Evolutionary conservation across 768 basidiomycete species (phyloP).

Genomic region (Podaxis rugospora): DNA sequence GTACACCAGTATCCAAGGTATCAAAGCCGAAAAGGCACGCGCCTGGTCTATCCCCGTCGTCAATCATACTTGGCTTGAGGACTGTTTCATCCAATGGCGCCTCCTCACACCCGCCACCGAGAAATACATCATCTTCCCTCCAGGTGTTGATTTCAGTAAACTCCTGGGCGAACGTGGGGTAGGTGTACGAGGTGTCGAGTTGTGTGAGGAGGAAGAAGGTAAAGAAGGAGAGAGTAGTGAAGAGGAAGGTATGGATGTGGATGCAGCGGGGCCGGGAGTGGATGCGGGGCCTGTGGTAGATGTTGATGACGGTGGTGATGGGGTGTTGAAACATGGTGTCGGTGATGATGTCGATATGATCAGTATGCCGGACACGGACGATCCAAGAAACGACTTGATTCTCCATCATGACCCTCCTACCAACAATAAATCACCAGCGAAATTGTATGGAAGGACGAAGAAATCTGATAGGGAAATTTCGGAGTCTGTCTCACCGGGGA

Average conservation of each 20-base stretch:
- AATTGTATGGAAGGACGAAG: constrained; percentile 10
- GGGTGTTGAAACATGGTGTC: background rate
- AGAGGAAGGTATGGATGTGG: constrained; percentile 1
- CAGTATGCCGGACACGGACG: constrained; percentile 9
- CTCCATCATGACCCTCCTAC: background rate
- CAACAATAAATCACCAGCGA: background rate
- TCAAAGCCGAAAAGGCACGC: constrained; percentile 69
- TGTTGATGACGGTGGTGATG: background rate
- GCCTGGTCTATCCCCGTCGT: constrained; percentile 84
- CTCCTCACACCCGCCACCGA: constrained; percentile 57
- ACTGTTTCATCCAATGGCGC: constrained; percentile 81
- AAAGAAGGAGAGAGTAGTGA: constrained; percentile 16
- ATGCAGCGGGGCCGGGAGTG: background rate
- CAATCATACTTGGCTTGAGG: constrained; percentile 90
- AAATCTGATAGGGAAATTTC: constrained; percentile 1
- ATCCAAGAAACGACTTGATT: background rate
- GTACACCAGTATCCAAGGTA: constrained; percentile 32
- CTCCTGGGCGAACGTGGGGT: constrained; percentile 40
- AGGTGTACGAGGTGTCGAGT: constrained; percentile 23
- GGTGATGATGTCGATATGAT: constrained; percentile 7
- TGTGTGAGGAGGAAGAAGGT: constrained; percentile 20
- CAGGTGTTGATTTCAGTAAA: constrained; percentile 58
- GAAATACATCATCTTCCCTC: constrained; percentile 68
- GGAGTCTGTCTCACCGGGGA: constrained; percentile 1
- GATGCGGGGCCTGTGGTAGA: background rate